These are phyloP conservation scores for Cyclostephanos tholiformis DNA, from an alignment of 108 stramenopile genomes.

Conservation along the genomic window DNA sequence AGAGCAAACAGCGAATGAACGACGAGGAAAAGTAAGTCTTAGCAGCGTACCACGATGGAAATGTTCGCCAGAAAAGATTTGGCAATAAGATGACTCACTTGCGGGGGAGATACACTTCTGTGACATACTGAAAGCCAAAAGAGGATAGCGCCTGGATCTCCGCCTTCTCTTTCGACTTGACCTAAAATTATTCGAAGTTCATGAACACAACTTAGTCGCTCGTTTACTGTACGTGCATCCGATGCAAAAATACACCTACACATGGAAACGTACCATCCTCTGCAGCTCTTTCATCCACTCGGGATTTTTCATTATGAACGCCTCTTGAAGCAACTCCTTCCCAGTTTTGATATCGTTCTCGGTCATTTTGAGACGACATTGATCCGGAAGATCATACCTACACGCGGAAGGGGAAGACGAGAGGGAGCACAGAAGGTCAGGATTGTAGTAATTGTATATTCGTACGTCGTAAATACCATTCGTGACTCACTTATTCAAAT, in stretches of 20 bases:
- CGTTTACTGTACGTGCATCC: neutral
- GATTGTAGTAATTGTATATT: conserved; percentile 6
- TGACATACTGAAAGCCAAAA: conserved; percentile 98
- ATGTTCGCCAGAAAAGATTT: neutral
- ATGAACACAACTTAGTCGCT: neutral
- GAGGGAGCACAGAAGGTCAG: neutral
- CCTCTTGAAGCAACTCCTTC: conserved; percentile 92
- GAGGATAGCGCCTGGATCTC: conserved; percentile 96
- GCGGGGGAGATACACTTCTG: conserved; percentile 93
- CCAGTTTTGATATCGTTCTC: conserved; percentile 97
- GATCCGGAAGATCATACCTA: conserved; percentile 76
- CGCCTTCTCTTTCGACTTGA: conserved; percentile 96
- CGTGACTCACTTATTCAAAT: conserved; percentile 77
- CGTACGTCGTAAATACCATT: conserved; percentile 12
- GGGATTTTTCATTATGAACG: conserved; percentile 95
- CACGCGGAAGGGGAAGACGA: neutral
- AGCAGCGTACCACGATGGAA: neutral
- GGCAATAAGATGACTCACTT: conserved; percentile 46
- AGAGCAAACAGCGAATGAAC: neutral
- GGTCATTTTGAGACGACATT: conserved; percentile 97
- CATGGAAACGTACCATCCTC: conserved; percentile 72
- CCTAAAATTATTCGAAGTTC: conserved; percentile 34
- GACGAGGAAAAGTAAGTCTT: neutral
- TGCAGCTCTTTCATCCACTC: conserved; percentile 95
- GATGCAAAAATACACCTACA: conserved; percentile 3